These are phyloP conservation scores for Calonectria pseudoturangicola DNA, from an alignment of 2,329 filamentous ascomycete genomes.

Conservation along the genomic window DNA sequence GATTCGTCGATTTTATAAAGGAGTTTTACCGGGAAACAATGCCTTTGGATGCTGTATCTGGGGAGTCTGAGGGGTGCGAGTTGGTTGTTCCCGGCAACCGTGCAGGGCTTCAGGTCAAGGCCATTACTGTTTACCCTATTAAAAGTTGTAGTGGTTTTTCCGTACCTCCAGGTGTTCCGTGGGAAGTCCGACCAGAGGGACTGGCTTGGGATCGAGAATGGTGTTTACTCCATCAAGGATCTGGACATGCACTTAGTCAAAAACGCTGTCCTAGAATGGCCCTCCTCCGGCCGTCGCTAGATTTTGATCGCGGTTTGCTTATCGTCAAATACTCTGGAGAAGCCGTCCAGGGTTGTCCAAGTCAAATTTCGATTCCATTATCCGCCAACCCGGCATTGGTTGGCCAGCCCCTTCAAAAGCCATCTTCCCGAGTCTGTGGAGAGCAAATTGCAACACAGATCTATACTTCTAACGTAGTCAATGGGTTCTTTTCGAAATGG, in stretches of 20 bases:
- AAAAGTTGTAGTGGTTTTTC: conserved; percentile 92
- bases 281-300: conserved; percentile 83
- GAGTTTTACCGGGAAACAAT: conserved; percentile 71
- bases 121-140: conserved; percentile 88
- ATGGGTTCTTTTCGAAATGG: conserved; percentile 84
- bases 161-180: conserved; percentile 77
- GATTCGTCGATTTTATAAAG: conserved; percentile 81
- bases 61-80: background rate
- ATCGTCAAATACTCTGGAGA: conserved; percentile 72
- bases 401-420: conserved; percentile 61
- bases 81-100: background rate
- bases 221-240: conserved; percentile 93
- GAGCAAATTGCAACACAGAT: conserved; percentile 82
- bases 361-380: conserved; percentile 75
- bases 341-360: conserved; percentile 48
- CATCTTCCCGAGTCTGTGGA: conserved; percentile 85
- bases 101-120: conserved; percentile 68
- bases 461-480: conserved; percentile 80
- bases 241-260: conserved; percentile 89
- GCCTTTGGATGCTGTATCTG: background rate
- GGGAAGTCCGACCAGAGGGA: conserved; percentile 88
- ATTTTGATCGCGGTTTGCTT: conserved; percentile 81
- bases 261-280: conserved; percentile 94
- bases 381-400: conserved; percentile 80
- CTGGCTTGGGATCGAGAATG: conserved; percentile 97